Evolutionary conservation across 2,329 filamentous ascomycete genomes (phyloP).

Genomic region (Diaporthe sp.): DNA sequence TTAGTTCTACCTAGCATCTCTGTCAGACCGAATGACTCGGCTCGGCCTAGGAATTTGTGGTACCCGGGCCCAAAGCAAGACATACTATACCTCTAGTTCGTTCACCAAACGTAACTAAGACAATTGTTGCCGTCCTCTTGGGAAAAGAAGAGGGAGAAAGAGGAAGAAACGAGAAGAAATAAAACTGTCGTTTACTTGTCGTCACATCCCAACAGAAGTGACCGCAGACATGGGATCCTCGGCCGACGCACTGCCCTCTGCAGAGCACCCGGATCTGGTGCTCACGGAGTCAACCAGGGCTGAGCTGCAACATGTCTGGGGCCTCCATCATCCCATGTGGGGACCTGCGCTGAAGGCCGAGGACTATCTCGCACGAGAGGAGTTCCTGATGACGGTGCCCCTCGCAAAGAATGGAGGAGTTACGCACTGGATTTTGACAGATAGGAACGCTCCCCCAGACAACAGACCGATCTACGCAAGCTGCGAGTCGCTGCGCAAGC

Average conservation of each 20-base stretch:
- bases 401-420: slow-evolving; percentile 72
- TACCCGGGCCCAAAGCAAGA: slow-evolving; percentile 19
- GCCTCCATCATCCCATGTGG: slow-evolving; percentile 70
- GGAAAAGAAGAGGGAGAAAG: neutral
- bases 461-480: slow-evolving; percentile 71
- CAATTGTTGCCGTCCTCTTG: neutral
- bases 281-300: slow-evolving; percentile 70
- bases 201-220: neutral
- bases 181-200: neutral
- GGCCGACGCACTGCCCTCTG: slow-evolving; percentile 50
- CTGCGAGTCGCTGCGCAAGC: slow-evolving; percentile 76
- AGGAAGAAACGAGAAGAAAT: too few species aligned
- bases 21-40: slow-evolving; percentile 37
- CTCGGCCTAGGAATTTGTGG: slow-evolving; percentile 1
- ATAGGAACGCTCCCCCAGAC: slow-evolving; percentile 54
- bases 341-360: slow-evolving; percentile 67
- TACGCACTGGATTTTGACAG: slow-evolving; percentile 75
- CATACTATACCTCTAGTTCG: slow-evolving; percentile 8
- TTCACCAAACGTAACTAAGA: neutral
- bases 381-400: slow-evolving; percentile 69
- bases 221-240: slow-evolving; percentile 53
- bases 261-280: slow-evolving; percentile 55
- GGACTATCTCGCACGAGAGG: slow-evolving; percentile 73
- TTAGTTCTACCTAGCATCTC: neutral
- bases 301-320: slow-evolving; percentile 70